These are phyloP conservation scores for Dioscorea alata DNA, from an alignment of 106 monocot genomes.

Conservation along the genomic window DNA sequence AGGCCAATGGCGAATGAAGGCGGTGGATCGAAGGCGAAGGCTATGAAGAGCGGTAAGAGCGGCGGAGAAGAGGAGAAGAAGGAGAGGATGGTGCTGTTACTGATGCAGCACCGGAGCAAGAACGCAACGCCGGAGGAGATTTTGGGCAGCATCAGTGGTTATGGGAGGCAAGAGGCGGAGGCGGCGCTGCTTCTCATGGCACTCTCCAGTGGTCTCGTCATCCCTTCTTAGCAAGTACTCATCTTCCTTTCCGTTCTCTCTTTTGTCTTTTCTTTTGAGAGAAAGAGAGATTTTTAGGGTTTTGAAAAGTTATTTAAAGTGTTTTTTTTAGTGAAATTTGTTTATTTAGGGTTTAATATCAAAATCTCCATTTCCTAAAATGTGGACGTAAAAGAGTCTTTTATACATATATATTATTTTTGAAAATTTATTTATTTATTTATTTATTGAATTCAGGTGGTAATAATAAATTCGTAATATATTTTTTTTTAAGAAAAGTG, in stretches of 20 bases:
- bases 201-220: conserved; percentile 24
- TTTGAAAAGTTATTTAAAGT: not conserved
- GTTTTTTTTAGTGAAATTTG: not conserved
- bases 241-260: not conserved
- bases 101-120: not conserved
- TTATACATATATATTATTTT: no score
- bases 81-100: conserved; percentile 3
- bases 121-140: not conserved
- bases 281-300: not conserved
- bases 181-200: conserved; percentile 44
- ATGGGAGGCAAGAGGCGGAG: conserved; percentile 19
- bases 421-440: no score
- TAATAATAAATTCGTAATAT: no score
- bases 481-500: no score
- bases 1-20: not conserved
- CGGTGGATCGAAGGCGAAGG: not conserved
- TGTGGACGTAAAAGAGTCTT: no score
- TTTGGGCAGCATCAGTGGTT: not conserved
- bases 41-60: not conserved
- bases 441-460: no score
- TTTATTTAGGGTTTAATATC: no score
- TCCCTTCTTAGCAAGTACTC: not conserved
- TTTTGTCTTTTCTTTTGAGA: not conserved
- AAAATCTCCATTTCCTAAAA: no score
- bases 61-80: conserved; percentile 13